Percentiles rank a stretch among this genome's conserved stretches.
These are phyloP conservation scores for Thecaphora thlaspeos DNA, from an alignment of 1,284 basidiomycete species.

Conservation along the genomic window DNA sequence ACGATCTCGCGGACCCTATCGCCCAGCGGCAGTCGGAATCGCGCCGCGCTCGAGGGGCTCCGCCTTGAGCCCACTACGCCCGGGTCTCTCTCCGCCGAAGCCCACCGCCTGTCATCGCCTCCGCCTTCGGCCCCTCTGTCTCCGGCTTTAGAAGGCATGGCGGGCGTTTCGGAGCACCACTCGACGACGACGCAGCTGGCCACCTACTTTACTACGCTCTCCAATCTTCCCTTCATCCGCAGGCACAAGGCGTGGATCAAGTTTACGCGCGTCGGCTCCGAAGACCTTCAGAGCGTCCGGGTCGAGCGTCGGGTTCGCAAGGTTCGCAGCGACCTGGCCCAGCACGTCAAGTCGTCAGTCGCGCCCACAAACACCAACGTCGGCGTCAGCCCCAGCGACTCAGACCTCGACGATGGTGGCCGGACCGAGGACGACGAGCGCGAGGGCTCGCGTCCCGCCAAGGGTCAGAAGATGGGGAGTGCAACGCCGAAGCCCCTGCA, in stretches of 20 bases:
- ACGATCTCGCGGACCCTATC: constrained; percentile 47
- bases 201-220: constrained; percentile 73
- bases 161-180: constrained; percentile 9
- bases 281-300: constrained; percentile 79
- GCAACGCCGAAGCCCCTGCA: background rate
- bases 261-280: constrained; percentile 78
- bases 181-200: constrained; percentile 62
- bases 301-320: constrained; percentile 82
- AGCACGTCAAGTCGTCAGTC: constrained; percentile 36
- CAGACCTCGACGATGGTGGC: constrained; percentile 42
- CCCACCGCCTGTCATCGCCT: constrained; percentile 8
- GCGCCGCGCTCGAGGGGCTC: constrained; percentile 17
- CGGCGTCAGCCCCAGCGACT: constrained; percentile 34
- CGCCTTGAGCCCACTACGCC: constrained; percentile 23
- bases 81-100: constrained; percentile 9
- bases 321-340: constrained; percentile 68
- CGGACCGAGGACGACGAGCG: no score
- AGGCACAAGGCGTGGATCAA: constrained; percentile 74
- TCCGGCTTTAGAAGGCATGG: constrained; percentile 11
- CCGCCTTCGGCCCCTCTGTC: constrained; percentile 31
- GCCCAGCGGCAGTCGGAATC: constrained; percentile 20
- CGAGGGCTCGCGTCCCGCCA: no score
- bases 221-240: constrained; percentile 68
- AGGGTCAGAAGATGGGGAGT: constrained; percentile 33
- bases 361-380: constrained; percentile 48